Percentiles rank a stretch among this genome's conserved stretches.
Conservation (phyloP, 257 asterid species). For the Primulina eburnea region DNA sequence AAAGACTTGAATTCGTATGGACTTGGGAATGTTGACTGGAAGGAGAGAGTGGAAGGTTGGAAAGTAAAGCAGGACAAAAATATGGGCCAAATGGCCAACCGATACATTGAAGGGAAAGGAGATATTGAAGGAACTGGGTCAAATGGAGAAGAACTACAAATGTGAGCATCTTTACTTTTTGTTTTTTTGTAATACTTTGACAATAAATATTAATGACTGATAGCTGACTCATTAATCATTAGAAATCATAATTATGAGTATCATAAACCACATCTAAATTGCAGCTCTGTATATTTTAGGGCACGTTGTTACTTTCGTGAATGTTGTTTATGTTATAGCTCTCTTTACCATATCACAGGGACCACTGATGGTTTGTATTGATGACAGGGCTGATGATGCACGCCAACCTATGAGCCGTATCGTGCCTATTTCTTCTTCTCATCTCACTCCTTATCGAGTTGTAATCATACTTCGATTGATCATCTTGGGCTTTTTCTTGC, state of each 20-base stretch:
- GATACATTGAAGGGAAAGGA: constrained; percentile 63
- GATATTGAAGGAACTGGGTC: constrained; percentile 78
- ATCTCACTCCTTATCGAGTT: constrained; percentile 61
- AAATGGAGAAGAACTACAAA: constrained; percentile 64
- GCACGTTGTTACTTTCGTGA: constrained; percentile 8
- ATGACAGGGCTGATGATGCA: constrained; percentile 65
- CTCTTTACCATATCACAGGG: neutral
- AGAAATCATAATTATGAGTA: neutral
- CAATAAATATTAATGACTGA: neutral
- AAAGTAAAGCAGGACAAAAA: constrained; percentile 62
- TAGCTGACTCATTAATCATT: neutral
- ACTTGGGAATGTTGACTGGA: constrained; percentile 88
- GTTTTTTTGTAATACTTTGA: neutral
- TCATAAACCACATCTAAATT: neutral
- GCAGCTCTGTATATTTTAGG: neutral
- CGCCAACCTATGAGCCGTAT: constrained; percentile 75
- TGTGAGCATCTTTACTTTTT: constrained; percentile 24
- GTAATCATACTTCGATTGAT: constrained; percentile 60
- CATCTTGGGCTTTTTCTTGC: constrained; percentile 65
- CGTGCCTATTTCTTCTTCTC: constrained; percentile 54
- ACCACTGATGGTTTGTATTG: constrained; percentile 11
- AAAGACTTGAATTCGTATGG: constrained; percentile 85
- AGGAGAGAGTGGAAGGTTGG: constrained; percentile 89
- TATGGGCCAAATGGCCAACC: constrained; percentile 49
- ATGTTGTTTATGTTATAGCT: neutral